Percentiles rank a stretch among this genome's conserved stretches.
Conservation (phyloP, 1,284 basidiomycete genomes). For the Amylostereum areolatum region DNA sequence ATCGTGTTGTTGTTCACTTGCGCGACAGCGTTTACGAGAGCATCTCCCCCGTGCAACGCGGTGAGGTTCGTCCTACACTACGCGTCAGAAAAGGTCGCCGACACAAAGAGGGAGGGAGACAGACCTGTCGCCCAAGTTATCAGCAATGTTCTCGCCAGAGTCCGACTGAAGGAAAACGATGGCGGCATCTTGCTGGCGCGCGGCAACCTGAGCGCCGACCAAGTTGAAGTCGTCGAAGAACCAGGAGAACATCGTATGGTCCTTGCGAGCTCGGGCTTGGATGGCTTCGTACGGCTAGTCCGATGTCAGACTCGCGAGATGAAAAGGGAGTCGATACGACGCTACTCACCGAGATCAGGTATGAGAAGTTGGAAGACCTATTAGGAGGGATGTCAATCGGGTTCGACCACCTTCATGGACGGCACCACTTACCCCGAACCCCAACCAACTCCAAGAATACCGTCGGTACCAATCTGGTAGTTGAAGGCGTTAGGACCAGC, state of each 20-base stretch:
- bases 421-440: constrained; percentile 38
- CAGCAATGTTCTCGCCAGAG: constrained; percentile 45
- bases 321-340: not conserved
- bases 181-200: constrained; percentile 23
- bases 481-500: constrained; percentile 54
- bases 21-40: constrained; percentile 24
- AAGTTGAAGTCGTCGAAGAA: constrained; percentile 6
- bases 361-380: not conserved
- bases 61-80: constrained; percentile 18
- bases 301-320: not conserved
- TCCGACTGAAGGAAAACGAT: constrained; percentile 23
- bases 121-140: constrained; percentile 35
- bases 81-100: not conserved
- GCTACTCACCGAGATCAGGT: constrained; percentile 21
- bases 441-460: constrained; percentile 60
- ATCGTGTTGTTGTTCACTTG: constrained; percentile 36
- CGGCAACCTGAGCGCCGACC: not conserved
- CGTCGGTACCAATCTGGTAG: constrained; percentile 37
- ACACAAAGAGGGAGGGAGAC: not conserved
- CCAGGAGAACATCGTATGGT: constrained; percentile 1
- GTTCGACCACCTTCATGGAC: constrained; percentile 7
- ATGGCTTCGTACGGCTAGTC: not conserved
- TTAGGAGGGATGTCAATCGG: not conserved
- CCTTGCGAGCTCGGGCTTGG: constrained; percentile 16
- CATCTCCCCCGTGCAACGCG: constrained; percentile 14